Conservation (phyloP, 1,284 basidiomycete species). For the Peniophora sp. region DNA sequence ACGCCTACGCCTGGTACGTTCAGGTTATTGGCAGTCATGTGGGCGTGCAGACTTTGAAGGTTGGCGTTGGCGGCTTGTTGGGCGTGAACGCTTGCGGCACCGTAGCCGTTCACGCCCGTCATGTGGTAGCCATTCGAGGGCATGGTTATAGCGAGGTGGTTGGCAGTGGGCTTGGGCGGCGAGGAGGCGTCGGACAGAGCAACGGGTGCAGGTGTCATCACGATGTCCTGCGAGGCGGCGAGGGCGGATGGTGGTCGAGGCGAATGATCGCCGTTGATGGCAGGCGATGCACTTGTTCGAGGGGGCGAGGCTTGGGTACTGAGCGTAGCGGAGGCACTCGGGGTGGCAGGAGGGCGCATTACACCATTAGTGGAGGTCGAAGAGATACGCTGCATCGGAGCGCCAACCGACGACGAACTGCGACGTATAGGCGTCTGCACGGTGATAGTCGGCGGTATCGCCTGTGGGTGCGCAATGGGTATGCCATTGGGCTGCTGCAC, state of each 20-base stretch:
- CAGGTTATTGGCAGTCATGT: neutral
- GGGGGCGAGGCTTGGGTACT: slow-evolving; percentile 9
- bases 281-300: slow-evolving; percentile 7
- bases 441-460: slow-evolving; percentile 9
- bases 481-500: neutral
- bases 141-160: slow-evolving; percentile 19
- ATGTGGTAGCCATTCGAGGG: slow-evolving; percentile 37
- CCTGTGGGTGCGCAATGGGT: neutral
- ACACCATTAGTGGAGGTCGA: slow-evolving; percentile 33
- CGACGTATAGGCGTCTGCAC: slow-evolving; percentile 37
- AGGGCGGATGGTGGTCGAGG: slow-evolving; percentile 16
- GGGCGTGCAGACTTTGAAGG: neutral
- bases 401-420: slow-evolving; percentile 40
- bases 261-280: neutral
- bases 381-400: slow-evolving; percentile 45
- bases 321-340: slow-evolving; percentile 14
- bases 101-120: slow-evolving; percentile 30
- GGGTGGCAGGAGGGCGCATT: slow-evolving; percentile 37
- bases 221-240: neutral
- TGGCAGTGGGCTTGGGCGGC: slow-evolving; percentile 36
- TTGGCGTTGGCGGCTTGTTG: slow-evolving; percentile 13
- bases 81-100: slow-evolving; percentile 23
- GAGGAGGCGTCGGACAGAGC: slow-evolving; percentile 2
- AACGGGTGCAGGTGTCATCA: neutral
- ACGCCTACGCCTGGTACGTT: slow-evolving; percentile 4